phyloP scores from a whole-genome alignment of 169 alveolate species.

The Plasmodium gaboni region DNA sequence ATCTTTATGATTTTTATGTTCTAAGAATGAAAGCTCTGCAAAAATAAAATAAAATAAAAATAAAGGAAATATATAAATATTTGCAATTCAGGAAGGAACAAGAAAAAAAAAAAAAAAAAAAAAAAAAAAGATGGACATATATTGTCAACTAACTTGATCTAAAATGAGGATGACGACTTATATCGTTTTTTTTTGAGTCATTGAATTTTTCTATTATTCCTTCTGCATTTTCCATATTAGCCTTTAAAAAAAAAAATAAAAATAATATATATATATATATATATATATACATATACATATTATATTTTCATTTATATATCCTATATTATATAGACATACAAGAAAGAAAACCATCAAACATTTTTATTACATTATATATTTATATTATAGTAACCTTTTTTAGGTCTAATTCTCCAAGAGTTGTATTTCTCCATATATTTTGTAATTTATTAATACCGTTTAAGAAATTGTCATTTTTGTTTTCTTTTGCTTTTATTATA shows the following conservation, averaged over 20 bases:
- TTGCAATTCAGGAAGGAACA: not conserved
- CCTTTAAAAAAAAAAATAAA: conserved; percentile 3
- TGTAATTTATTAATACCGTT: conserved; percentile 14
- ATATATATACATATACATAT: not conserved
- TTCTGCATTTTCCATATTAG: conserved; percentile 6
- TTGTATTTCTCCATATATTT: not conserved
- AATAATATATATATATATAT: not conserved
- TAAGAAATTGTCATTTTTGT: not conserved
- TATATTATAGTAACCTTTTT: conserved; percentile 8
- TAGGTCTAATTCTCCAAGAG: conserved; percentile 11
- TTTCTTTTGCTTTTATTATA: conserved; percentile 13
- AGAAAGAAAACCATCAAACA: no score
- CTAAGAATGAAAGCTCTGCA: conserved; percentile 36
- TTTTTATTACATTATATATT: no score
- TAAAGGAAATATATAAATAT: not conserved
- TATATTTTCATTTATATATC: conserved; percentile 5
- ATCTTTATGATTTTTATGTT: not conserved
- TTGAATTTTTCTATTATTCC: not conserved
- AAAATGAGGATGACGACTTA: conserved; percentile 16
- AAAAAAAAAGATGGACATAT: not conserved
- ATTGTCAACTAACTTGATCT: conserved; percentile 37
- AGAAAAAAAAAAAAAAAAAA: conserved; percentile 12
- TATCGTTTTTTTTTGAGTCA: not conserved
- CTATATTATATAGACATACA: no score
- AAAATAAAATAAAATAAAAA: conserved; percentile 9